Evolutionary conservation across 129 eudicot genomes (phyloP).

Genomic region (Erigeron canadensis): DNA sequence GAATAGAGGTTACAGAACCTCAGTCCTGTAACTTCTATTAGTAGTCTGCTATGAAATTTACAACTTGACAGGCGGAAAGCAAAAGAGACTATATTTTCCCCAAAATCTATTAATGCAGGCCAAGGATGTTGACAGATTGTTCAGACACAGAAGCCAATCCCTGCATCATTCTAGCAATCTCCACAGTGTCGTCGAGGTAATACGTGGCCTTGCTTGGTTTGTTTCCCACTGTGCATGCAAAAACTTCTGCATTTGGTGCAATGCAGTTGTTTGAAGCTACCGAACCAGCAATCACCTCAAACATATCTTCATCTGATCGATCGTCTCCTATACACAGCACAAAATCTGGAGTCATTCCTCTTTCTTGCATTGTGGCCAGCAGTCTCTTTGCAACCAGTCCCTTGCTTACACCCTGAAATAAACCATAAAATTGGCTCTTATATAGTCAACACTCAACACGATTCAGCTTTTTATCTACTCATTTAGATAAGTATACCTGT

Average conservation of each 20-base stretch:
- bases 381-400: conserved; percentile 55
- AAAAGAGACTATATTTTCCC: not conserved
- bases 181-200: conserved; percentile 55
- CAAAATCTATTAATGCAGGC: not conserved
- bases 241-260: conserved; percentile 59
- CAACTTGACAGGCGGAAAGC: conserved; percentile 6
- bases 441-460: not conserved
- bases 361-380: conserved; percentile 46
- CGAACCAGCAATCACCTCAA: conserved; percentile 62
- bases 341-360: conserved; percentile 48
- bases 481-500: conserved; percentile 35
- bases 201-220: conserved; percentile 58
- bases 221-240: conserved; percentile 70
- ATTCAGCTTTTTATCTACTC: not conserved
- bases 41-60: conserved; percentile 21
- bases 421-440: not conserved
- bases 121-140: conserved; percentile 3
- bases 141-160: conserved; percentile 50
- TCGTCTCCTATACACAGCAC: conserved; percentile 80
- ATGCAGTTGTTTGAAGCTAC: conserved; percentile 42
- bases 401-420: conserved; percentile 59
- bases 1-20: not conserved
- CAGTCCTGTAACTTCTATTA: conserved; percentile 1
- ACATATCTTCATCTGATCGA: conserved; percentile 68
- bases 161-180: conserved; percentile 51